Evolutionary conservation across 2,329 filamentous ascomycete genomes (phyloP).

Genomic region (Sphaceloma murrayae): DNA sequence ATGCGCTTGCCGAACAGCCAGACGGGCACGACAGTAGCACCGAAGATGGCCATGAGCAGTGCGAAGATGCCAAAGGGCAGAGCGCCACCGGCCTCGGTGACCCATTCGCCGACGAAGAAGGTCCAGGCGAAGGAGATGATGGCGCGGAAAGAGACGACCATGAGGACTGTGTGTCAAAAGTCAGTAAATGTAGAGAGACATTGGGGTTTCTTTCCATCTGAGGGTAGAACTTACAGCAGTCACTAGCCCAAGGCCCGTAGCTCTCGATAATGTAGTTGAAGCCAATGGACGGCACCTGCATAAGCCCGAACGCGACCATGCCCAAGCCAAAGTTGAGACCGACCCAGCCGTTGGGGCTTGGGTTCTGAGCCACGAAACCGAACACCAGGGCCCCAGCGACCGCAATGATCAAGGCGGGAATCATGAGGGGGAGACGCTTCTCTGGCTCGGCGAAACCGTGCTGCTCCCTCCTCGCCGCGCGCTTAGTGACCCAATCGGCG

Average conservation of each 20-base stretch:
- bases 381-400: conserved; percentile 32
- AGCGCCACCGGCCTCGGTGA: conserved; percentile 35
- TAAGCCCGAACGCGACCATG: conserved; percentile 35
- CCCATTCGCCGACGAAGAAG: conserved; percentile 45
- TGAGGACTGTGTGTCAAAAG: conserved; percentile 30
- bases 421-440: conserved; percentile 31
- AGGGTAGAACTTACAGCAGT: conserved; percentile 34
- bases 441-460: conserved; percentile 35
- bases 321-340: conserved; percentile 33
- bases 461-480: conserved; percentile 28
- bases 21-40: conserved; percentile 31
- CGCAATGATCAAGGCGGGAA: conserved; percentile 32
- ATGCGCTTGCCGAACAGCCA: conserved; percentile 34
- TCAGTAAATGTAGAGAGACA: neutral
- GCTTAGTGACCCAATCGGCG: conserved; percentile 31
- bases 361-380: conserved; percentile 34
- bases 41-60: conserved; percentile 43
- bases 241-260: conserved; percentile 29
- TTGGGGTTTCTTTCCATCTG: neutral
- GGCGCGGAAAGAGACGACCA: conserved; percentile 42
- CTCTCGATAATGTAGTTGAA: conserved; percentile 35
- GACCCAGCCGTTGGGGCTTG: conserved; percentile 30
- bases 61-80: conserved; percentile 46
- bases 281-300: conserved; percentile 35
- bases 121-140: conserved; percentile 47